Evolutionary conservation across 768 basidiomycete genomes (phyloP), one percentile per base, ranked within the genome.

Genomic region (Xerocomellus chrysenteron): DNA sequence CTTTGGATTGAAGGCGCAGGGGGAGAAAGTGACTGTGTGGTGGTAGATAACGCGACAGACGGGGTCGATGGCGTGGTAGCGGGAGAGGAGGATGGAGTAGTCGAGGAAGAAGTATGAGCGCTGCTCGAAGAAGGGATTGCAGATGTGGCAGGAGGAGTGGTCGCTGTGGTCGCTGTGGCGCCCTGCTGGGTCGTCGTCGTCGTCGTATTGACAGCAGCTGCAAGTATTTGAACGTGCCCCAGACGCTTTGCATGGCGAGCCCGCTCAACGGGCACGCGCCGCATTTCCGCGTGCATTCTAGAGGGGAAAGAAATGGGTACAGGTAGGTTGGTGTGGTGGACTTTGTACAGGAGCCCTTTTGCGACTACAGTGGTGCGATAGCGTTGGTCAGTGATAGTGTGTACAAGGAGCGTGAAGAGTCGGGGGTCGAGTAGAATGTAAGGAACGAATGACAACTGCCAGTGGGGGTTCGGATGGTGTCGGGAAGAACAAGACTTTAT

Each of bases 261-360:
- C 72, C 68, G 72, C 69, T 73, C 71, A 62, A 42, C 67, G 36
- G 71, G 70, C 21, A 64, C 40, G 36, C 72, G 70, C 17, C 68
- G 64, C 55, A 57, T 55, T 41, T 40, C 62, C 1, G 65, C 49
- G 43, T 70, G 67, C 70, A 74, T 72, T 57, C 12, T 43, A 21
- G 55, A 49, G 36, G 35, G 35, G 35, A 16, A 14, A 36, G 14
- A 14, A 36, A 36, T 14, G 35, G 48, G 33, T 26, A 48, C 36
- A 33, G 24, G 12, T 40, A 40, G 13, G 13, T 13, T 14, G 35
- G 35, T 36, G 35, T 36, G 35, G 28, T 13, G 37, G 37, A 14
- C 35, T 26, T 41, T 40, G 26, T 45, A 30, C 39, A 21, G 10
- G n/a, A 19, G 52, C n/a, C 36, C 37, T 51, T 55, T 52, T 41